Evolutionary conservation across 2,329 filamentous ascomycete species (phyloP).

Genomic region (Aspergillus sergii): DNA sequence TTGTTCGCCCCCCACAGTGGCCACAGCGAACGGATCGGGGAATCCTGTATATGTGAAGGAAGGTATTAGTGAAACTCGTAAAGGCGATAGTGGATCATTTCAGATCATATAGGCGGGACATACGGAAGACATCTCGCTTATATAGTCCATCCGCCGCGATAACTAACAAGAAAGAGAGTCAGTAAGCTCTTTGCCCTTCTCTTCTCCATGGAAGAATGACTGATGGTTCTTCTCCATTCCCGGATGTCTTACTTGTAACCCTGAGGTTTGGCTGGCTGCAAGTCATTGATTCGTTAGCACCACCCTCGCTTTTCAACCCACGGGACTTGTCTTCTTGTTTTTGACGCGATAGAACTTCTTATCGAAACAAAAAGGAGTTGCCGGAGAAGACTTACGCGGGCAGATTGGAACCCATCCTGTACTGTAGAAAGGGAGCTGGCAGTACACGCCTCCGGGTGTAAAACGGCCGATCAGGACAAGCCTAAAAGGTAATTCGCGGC

Average conservation of each 20-base stretch:
- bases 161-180: slow-evolving; percentile 60
- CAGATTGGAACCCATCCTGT: slow-evolving; percentile 61
- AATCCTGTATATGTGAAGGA: slow-evolving; percentile 65
- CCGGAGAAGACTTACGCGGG: slow-evolving; percentile 58
- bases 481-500: slow-evolving; percentile 31
- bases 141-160: slow-evolving; percentile 98
- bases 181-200: neutral
- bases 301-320: neutral
- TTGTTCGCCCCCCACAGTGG: slow-evolving; percentile 95
- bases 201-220: neutral
- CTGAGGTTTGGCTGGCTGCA: slow-evolving; percentile 80
- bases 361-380: neutral
- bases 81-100: slow-evolving; percentile 4
- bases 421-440: slow-evolving; percentile 26
- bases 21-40: slow-evolving; percentile 95
- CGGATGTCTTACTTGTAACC: slow-evolving; percentile 73
- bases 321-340: neutral
- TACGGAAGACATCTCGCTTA: slow-evolving; percentile 99
- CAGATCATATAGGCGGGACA: slow-evolving; percentile 43
- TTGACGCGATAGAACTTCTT: slow-evolving; percentile 3
- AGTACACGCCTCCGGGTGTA: slow-evolving; percentile 30
- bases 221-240: neutral
- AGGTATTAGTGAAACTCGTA: slow-evolving; percentile 12
- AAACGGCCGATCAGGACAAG: slow-evolving; percentile 40
- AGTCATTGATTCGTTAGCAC: slow-evolving; percentile 25